These are phyloP conservation scores for Fagopyrum esculentum DNA, from an alignment of 148 eudicot genomes.

Conservation along the genomic window DNA sequence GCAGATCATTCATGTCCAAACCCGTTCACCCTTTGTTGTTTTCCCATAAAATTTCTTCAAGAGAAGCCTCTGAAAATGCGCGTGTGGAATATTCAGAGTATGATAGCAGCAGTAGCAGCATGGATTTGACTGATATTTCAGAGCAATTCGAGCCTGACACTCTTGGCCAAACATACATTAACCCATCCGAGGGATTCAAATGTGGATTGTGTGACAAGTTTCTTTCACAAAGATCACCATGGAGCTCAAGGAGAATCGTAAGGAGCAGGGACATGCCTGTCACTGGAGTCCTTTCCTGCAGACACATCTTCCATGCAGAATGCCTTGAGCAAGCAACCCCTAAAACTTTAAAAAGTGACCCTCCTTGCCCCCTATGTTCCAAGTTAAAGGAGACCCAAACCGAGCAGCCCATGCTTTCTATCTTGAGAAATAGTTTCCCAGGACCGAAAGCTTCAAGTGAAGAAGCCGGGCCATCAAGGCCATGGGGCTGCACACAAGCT, in stretches of 20 bases:
- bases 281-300: constrained; percentile 77
- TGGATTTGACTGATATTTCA: constrained; percentile 51
- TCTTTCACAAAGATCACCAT: constrained; percentile 91
- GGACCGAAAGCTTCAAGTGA: constrained; percentile 45
- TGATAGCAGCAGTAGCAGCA: constrained; percentile 62
- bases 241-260: constrained; percentile 78
- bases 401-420: constrained; percentile 37
- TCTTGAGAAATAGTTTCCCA: constrained; percentile 40
- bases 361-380: constrained; percentile 83
- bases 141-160: constrained; percentile 46
- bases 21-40: constrained; percentile 77
- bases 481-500: constrained; percentile 76
- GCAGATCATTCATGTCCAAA: constrained; percentile 85
- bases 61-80: constrained; percentile 31
- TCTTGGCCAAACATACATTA: constrained; percentile 20
- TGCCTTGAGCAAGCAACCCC: constrained; percentile 87
- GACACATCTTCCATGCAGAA: constrained; percentile 92
- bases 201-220: constrained; percentile 78
- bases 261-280: constrained; percentile 86
- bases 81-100: constrained; percentile 23
- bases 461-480: constrained; percentile 52
- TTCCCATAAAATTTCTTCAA: constrained; percentile 36
- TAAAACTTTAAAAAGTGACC: constrained; percentile 62
- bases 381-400: constrained; percentile 53
- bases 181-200: constrained; percentile 29